Evolutionary conservation across 345 rosid species (phyloP), one percentile per base, ranked within the genome.

Genomic region (Fremontodendron californicum): DNA sequence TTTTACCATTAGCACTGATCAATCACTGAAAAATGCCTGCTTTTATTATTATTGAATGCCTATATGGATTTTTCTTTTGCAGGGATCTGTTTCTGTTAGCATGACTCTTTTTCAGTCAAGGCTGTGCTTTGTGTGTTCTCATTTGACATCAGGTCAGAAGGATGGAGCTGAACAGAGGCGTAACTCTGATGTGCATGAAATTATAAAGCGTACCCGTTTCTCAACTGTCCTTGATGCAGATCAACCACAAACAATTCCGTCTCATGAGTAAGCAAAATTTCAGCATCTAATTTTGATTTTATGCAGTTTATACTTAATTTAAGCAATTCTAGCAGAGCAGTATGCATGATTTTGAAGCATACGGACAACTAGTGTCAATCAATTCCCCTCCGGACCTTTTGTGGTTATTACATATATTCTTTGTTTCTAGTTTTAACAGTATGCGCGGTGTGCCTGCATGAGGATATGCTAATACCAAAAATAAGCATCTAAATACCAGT

Each of bases 1-100:
- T 48, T 45, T 65, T 39, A 21, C 12, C 16, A 73, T 33, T 6
- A 1, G 12, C 66, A 69, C n/a, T 13, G 27, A 65, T 52, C 52
- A 45, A 60, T 66, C 5, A 21, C 29, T 78, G 55, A 79, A 51
- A 51, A 39, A 43, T 40, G 64, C 19, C 31, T 66, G 16, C 25
- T 37, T 37, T 37, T 3, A 64, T 37, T 64, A 19, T 64, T 37
- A 37, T 37, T 64, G 15, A 39, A 66, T 40, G 49, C 78, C 77
- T 80, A 67, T 79, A 10, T 58, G 42, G 45, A 67, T 55, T 40
- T 80, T 83, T 54, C 52, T 81, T 84, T 70, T 90, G 84, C 91
- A 96, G 99, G 99, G 99, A 58, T 96, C 99, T 57, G 96, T 96
- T 75, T 96, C 99, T 5, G 88, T 96, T 33, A 96, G 99, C 90